phyloP scores from a whole-genome alignment of 1,139 yeast species.

The Lodderomyces parapsilosis region DNA sequence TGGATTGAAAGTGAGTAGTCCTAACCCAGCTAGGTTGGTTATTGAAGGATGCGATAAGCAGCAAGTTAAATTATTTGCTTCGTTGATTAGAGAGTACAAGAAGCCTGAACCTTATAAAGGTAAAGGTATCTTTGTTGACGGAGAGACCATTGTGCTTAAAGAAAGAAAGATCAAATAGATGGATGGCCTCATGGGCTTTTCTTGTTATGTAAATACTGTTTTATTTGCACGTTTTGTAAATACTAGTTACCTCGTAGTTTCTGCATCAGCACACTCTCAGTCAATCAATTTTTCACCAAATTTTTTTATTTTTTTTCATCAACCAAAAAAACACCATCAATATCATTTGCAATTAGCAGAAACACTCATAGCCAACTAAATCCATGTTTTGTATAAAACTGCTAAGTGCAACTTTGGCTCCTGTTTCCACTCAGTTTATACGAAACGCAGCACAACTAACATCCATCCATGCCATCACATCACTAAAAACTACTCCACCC shows the following conservation, averaged over 20 bases:
- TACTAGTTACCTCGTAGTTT: neutral
- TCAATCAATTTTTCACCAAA: neutral
- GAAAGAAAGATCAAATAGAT: constrained; percentile 84
- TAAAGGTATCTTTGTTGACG: constrained; percentile 91
- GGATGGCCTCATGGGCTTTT: too few species aligned
- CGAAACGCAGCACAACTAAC: constrained; percentile 47
- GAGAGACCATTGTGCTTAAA: constrained; percentile 87
- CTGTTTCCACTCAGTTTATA: constrained; percentile 10
- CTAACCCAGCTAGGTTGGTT: constrained; percentile 84
- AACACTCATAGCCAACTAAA: neutral
- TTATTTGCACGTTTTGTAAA: constrained; percentile 1
- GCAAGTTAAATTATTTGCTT: constrained; percentile 85
- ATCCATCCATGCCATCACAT: constrained; percentile 55
- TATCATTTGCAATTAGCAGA: neutral
- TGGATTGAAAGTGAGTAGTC: constrained; percentile 71
- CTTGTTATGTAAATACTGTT: too few species aligned
- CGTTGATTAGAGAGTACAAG: constrained; percentile 77
- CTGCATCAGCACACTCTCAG: neutral
- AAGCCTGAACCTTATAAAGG: constrained; percentile 99
- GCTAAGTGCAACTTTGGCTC: neutral
- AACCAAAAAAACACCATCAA: neutral
- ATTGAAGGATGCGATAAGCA: constrained; percentile 89
- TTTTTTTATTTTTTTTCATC: constrained; percentile 2
- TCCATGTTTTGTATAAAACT: constrained; percentile 7
- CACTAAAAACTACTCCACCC: constrained; percentile 42